Percentiles rank a stretch among this genome's conserved stretches.
Conservation (phyloP, 1,284 basidiomycete species). For the Neotropicomus parvogracilis region DNA sequence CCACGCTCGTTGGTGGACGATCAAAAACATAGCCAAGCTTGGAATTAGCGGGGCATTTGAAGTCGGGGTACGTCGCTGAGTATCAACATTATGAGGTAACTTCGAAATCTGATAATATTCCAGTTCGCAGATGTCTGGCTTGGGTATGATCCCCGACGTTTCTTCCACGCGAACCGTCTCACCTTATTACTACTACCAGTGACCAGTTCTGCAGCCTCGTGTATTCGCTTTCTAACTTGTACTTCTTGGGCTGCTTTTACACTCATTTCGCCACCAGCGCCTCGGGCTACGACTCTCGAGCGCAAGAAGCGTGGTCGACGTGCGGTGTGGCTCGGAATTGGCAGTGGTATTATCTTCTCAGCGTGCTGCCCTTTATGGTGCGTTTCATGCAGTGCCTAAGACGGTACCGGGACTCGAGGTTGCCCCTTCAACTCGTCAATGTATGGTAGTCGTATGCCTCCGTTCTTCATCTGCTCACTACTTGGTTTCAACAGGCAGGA, state of each 20-base stretch:
- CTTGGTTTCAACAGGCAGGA: constrained; percentile 53
- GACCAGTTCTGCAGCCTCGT: constrained; percentile 80
- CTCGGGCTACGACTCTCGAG: constrained; percentile 9
- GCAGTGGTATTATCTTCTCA: constrained; percentile 56
- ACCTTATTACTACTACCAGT: constrained; percentile 38
- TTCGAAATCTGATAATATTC: constrained; percentile 2
- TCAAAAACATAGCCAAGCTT: constrained; percentile 60
- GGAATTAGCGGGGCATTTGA: constrained; percentile 66
- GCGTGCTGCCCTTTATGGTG: constrained; percentile 57
- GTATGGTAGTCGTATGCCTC: constrained; percentile 39
- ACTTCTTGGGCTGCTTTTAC: constrained; percentile 74
- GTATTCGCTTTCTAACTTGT: constrained; percentile 73
- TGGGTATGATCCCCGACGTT: constrained; percentile 46
- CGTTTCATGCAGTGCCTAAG: constrained; percentile 85
- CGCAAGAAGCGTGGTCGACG: constrained; percentile 22
- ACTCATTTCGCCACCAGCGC: constrained; percentile 19
- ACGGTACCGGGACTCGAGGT: constrained; percentile 76
- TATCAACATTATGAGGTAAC: background rate
- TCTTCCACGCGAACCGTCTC: constrained; percentile 21
- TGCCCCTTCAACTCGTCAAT: constrained; percentile 82
- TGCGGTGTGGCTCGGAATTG: constrained; percentile 39
- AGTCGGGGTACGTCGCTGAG: constrained; percentile 59
- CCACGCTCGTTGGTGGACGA: constrained; percentile 71
- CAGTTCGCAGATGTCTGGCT: constrained; percentile 82
- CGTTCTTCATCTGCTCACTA: constrained; percentile 7